Percentiles rank a stretch among this genome's conserved stretches.
Conservation (phyloP, 805 yeast species). For the Lachancea quebecensis region DNA sequence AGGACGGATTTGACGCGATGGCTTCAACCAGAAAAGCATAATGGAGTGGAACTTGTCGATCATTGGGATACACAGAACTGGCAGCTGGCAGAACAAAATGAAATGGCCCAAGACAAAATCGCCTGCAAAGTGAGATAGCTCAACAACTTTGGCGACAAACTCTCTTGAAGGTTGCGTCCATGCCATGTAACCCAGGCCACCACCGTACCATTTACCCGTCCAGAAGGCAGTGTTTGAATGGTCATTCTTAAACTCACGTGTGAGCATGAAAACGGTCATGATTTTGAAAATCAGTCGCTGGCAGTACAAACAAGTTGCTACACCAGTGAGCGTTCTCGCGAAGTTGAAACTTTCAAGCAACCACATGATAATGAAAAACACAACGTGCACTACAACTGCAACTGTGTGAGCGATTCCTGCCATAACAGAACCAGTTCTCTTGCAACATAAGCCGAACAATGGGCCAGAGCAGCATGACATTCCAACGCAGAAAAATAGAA, state of each 20-base stretch:
- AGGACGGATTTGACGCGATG: conserved; percentile 93
- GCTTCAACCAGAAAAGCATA: conserved; percentile 98
- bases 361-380: conserved; percentile 95
- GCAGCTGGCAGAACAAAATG: conserved; percentile 81
- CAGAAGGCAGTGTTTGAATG: conserved; percentile 97
- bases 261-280: conserved; percentile 68
- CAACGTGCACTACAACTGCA: conserved; percentile 80
- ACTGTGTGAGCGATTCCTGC: conserved; percentile 96
- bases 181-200: conserved; percentile 89
- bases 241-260: conserved; percentile 95
- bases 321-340: conserved; percentile 79
- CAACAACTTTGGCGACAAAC: conserved; percentile 87
- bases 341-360: conserved; percentile 89
- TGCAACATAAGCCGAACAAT: conserved; percentile 86
- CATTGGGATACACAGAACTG: conserved; percentile 75
- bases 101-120: conserved; percentile 92
- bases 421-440: conserved; percentile 89
- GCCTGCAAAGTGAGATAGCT: conserved; percentile 91
- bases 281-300: conserved; percentile 85
- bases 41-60: conserved; percentile 97
- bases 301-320: conserved; percentile 73
- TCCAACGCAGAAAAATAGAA: conserved; percentile 64
- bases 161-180: conserved; percentile 96
- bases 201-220: conserved; percentile 99
- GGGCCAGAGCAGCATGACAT: conserved; percentile 98